phyloP scores from a whole-genome alignment of 768 basidiomycete species.

The Russula sp. region DNA sequence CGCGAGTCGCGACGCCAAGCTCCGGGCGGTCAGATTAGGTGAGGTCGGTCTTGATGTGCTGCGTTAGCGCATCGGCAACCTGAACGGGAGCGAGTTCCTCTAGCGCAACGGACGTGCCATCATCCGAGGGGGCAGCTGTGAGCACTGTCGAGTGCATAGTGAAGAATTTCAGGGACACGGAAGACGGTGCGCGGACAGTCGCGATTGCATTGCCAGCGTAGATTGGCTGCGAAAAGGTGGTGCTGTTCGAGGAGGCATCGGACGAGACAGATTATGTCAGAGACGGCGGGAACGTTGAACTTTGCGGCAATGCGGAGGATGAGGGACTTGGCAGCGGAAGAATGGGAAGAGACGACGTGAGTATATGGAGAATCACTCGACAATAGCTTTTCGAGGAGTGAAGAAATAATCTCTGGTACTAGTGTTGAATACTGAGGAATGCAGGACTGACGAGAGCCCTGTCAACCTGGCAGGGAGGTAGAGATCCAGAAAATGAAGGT shows the following conservation, averaged over 20 bases:
- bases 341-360: slow-evolving; percentile 89
- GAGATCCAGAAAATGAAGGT: slow-evolving; percentile 2
- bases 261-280: slow-evolving; percentile 84
- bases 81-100: slow-evolving; percentile 59
- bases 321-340: slow-evolving; percentile 87
- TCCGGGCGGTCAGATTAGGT: slow-evolving; percentile 92
- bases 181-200: slow-evolving; percentile 75
- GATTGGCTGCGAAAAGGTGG: slow-evolving; percentile 89
- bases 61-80: slow-evolving; percentile 48
- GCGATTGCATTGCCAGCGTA: slow-evolving; percentile 98
- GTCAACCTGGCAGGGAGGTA: slow-evolving; percentile 44
- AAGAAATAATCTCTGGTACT: slow-evolving; percentile 74
- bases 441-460: slow-evolving; percentile 60
- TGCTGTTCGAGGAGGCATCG: slow-evolving; percentile 60
- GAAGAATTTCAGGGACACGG: slow-evolving; percentile 84
- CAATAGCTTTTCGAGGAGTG: slow-evolving; percentile 72
- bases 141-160: slow-evolving; percentile 93
- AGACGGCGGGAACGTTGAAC: slow-evolving; percentile 86
- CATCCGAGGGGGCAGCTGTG: slow-evolving; percentile 52
- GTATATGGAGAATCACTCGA: slow-evolving; percentile 63
- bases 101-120: slow-evolving; percentile 49
- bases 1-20: slow-evolving; percentile 76
- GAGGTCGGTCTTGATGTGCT: slow-evolving; percentile 68
- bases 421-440: slow-evolving; percentile 65
- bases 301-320: slow-evolving; percentile 88